Evolutionary conservation across 2,329 filamentous ascomycete species (phyloP).

Genomic region (Hypocreales sp.): DNA sequence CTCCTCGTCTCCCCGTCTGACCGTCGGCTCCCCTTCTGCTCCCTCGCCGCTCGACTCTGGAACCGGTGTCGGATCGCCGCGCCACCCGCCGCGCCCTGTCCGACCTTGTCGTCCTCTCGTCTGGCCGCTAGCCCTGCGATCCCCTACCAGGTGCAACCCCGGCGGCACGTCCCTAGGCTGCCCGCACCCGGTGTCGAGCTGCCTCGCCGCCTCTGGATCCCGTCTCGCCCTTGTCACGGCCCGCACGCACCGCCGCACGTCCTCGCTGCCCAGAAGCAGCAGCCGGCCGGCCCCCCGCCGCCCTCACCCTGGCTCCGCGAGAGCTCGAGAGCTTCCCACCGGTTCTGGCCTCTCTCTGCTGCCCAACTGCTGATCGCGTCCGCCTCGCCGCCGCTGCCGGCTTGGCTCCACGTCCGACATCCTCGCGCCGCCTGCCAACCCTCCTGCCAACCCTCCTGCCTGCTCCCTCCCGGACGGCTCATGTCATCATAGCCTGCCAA

Average conservation of each 20-base stretch:
- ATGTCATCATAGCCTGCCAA: conserved; percentile 5
- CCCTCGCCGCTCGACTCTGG: not conserved
- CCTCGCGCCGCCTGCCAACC: too few relatives aligned
- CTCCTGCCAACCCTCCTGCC: not conserved
- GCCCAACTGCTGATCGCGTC: conserved; percentile 7
- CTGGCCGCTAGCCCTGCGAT: conserved; percentile 2
- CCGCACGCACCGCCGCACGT: too few relatives aligned
- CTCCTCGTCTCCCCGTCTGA: conserved; percentile 1
- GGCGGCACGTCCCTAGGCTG: conserved; percentile 3
- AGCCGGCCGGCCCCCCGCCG: not conserved
- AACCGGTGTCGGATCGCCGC: conserved; percentile 1
- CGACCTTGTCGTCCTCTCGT: conserved; percentile 2
- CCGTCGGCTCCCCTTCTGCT: not conserved
- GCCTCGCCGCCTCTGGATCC: too few relatives aligned
- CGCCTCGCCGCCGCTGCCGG: conserved; percentile 3
- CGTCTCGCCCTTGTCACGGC: too few relatives aligned
- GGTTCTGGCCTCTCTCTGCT: conserved; percentile 2
- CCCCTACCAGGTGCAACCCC: conserved; percentile 2
- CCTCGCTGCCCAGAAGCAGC: too few relatives aligned
- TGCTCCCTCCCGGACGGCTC: conserved; percentile 1
- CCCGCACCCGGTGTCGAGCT: too few relatives aligned
- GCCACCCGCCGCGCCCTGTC: conserved; percentile 3
- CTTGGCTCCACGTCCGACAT: conserved; percentile 4
- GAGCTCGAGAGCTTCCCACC: too few relatives aligned
- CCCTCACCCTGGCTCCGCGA: not conserved